phyloP scores from a whole-genome alignment of 805 yeast species.

The Zygosaccharomyces bisporus region DNA sequence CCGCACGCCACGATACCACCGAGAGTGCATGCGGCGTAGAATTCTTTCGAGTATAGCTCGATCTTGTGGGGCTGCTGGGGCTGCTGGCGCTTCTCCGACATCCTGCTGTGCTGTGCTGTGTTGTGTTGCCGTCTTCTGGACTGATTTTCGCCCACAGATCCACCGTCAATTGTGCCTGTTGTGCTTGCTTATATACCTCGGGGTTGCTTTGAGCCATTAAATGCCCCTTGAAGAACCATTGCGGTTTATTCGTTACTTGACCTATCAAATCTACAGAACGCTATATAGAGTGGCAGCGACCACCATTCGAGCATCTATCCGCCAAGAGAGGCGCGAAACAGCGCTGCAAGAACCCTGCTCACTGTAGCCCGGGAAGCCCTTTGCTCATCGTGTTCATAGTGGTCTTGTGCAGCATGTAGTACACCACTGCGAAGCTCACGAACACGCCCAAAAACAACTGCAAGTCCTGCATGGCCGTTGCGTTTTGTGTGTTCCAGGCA shows the following conservation, averaged over 20 bases:
- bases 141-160: not conserved
- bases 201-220: conserved; percentile 10
- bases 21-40: conserved; percentile 45
- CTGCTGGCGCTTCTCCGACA: conserved; percentile 4
- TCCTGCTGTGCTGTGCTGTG: not conserved
- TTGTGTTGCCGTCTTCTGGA: not conserved
- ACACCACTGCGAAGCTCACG: conserved; percentile 25
- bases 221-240: not conserved
- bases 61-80: conserved; percentile 14
- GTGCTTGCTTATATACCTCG: conserved; percentile 1
- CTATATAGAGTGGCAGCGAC: not conserved
- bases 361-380: conserved; percentile 28
- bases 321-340: no score
- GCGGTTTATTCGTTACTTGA: not conserved
- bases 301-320: not conserved
- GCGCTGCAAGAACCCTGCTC: conserved; percentile 5
- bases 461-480: conserved; percentile 27
- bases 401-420: conserved; percentile 28
- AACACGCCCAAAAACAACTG: conserved; percentile 27
- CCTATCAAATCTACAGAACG: not conserved
- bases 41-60: conserved; percentile 27
- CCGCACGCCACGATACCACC: conserved; percentile 86
- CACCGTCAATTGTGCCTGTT: not conserved
- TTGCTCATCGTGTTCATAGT: conserved; percentile 28
- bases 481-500: not conserved